These are phyloP conservation scores for Ceratocystis colombiana DNA, from an alignment of 2,329 filamentous ascomycete genomes.

Conservation along the genomic window DNA sequence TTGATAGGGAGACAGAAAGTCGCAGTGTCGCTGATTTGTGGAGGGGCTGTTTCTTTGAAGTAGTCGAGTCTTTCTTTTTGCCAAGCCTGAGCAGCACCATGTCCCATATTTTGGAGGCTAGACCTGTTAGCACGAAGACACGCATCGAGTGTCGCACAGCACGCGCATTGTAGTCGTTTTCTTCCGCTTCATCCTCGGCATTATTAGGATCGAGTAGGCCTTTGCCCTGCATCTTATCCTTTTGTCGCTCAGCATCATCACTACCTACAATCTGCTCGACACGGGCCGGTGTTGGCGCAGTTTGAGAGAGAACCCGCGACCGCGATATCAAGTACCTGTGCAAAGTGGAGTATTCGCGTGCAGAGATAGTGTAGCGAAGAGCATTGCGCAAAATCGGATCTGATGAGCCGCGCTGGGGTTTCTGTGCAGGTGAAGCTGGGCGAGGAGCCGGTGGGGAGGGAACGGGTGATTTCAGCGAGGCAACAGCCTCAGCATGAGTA, in stretches of 20 bases:
- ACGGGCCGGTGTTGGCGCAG: constrained; percentile 46
- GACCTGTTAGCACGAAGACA: constrained; percentile 40
- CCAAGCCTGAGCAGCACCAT: constrained; percentile 42
- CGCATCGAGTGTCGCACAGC: constrained; percentile 49
- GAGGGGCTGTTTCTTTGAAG: constrained; percentile 42
- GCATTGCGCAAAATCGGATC: constrained; percentile 76
- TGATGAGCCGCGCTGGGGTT: constrained; percentile 26
- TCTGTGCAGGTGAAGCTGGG: constrained; percentile 10
- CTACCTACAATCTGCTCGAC: constrained; percentile 37
- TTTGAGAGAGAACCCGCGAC: constrained; percentile 47
- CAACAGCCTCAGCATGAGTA: constrained; percentile 16
- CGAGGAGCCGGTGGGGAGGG: constrained; percentile 14
- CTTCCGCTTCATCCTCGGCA: constrained; percentile 30
- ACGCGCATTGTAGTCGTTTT: constrained; percentile 59
- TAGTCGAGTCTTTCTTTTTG: constrained; percentile 35
- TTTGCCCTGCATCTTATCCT: constrained; percentile 11
- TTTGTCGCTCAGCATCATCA: constrained; percentile 13
- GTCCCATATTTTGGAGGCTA: constrained; percentile 54
- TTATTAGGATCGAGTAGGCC: constrained; percentile 30
- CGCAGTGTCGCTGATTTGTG: constrained; percentile 61
- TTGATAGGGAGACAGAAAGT: constrained; percentile 70
- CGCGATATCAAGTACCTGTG: constrained; percentile 75
- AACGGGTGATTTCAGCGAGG: constrained; percentile 11
- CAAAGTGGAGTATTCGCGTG: constrained; percentile 74
- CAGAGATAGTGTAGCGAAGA: constrained; percentile 73